Evolutionary conservation across 352 stramenopile species (phyloP).

Genomic region (Pilasporangium apinafurcum): DNA sequence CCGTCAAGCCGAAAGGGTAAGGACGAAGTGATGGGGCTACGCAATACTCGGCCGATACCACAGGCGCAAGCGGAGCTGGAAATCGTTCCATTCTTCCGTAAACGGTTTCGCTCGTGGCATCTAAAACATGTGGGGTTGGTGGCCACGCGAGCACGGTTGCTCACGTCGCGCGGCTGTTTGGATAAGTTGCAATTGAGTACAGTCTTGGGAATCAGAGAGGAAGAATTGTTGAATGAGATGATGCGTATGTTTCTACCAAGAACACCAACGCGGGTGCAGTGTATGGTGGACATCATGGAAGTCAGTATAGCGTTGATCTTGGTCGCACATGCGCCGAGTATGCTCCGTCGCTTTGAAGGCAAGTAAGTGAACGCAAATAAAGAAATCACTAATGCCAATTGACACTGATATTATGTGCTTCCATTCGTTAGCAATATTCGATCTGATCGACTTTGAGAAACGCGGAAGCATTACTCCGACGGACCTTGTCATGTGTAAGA

Average conservation of each 20-base stretch:
- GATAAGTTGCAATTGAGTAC: conserved; percentile 41
- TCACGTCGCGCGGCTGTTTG: conserved; percentile 54
- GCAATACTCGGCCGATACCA: conserved; percentile 47
- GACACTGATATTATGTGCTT: neutral
- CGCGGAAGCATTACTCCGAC: conserved; percentile 23
- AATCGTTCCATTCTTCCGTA: conserved; percentile 38
- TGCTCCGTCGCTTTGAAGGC: conserved; percentile 56
- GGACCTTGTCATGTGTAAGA: conserved; percentile 41
- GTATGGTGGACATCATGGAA: conserved; percentile 68
- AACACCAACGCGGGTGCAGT: conserved; percentile 50
- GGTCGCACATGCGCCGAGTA: conserved; percentile 51
- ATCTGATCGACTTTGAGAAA: conserved; percentile 37
- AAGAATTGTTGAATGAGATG: conserved; percentile 34
- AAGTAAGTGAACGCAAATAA: conserved; percentile 1
- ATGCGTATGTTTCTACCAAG: conserved; percentile 46
- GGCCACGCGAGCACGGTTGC: conserved; percentile 38
- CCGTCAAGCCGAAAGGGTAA: too few relatives aligned
- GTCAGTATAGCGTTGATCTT: conserved; percentile 54
- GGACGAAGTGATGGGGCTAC: conserved; percentile 31
- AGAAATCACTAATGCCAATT: neutral
- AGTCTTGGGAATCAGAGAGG: conserved; percentile 47
- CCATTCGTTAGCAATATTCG: conserved; percentile 40
- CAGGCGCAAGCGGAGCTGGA: conserved; percentile 31
- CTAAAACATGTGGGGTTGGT: conserved; percentile 40
- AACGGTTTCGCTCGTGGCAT: conserved; percentile 50